Evolutionary conservation across 2,329 filamentous ascomycete genomes (phyloP), one percentile per base, ranked within the genome.

Genomic region (Pestalotiopsis sp.): DNA sequence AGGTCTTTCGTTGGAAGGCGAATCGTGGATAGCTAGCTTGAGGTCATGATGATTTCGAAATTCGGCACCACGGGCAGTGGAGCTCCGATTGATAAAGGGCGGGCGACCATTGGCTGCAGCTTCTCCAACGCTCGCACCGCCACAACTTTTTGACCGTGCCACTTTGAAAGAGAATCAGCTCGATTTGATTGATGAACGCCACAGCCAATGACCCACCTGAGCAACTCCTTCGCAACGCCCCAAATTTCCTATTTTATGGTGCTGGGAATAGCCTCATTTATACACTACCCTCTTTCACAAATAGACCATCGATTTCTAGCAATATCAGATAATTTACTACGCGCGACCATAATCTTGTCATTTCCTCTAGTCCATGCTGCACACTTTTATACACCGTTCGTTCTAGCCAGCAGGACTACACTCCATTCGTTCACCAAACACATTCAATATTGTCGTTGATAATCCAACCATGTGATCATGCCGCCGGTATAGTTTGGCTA

Each of bases 21-120:
- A 69, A 65, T 65, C 66, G 52, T 67, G 17, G 61, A 23, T 59
- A 65, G 66, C 59, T 66, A 56, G 41, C 45, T 67, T 56, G 65
- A 69, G 68, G 68, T 69, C 65, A 69, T 67, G 61, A 69, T 68
- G 61, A 64, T 56, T 58, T 52, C 17, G 41, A 58, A 41, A 31
- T 69, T 69, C 66, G 65, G 66, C 49, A 59, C 41, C 61, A 68
- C 66, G 66, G 65, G 49, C 58, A 25, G 38, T 66, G 65, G 52
- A 61, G 65, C 66, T 61, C 68, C 68, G 68, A 67, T 69, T 65
- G 36, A 67, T 60, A 69, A 69, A 65, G 14, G 65, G 56, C 38
- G 59, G 38, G 23, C 13, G 49, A 1, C 52, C 49, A 69, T 38
- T 69, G 68, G 68, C 20, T 36, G 45, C 25, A 65, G 60, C 60